Conservation (phyloP, 2,329 filamentous ascomycete species). For the Pseudogymnoascus sp. region DNA sequence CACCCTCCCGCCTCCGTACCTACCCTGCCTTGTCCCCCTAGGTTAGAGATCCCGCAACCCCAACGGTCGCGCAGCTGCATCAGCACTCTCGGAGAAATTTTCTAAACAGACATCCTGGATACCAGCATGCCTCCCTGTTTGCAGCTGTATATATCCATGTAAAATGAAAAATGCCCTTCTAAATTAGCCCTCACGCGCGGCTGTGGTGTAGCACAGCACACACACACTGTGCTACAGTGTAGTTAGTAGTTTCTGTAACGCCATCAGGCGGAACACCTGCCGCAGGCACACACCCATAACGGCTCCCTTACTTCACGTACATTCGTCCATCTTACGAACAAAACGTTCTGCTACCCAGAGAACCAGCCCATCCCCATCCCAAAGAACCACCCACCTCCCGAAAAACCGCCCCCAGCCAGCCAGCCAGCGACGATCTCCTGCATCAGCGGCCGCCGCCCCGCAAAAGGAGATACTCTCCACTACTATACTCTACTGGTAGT, state of each 20-base stretch:
- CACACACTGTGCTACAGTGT: neutral
- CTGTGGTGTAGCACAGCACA: neutral
- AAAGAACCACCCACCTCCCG: neutral
- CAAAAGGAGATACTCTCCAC: neutral
- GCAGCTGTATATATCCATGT: neutral
- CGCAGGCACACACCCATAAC: no score
- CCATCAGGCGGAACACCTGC: neutral
- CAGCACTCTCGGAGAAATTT: neutral
- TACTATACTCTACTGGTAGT: neutral
- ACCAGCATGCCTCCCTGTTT: neutral
- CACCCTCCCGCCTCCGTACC: no score
- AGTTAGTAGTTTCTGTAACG: neutral
- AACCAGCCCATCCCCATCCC: neutral
- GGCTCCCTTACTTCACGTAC: no score
- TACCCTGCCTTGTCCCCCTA: no score
- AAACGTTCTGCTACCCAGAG: no score
- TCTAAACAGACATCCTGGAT: neutral
- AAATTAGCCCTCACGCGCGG: neutral
- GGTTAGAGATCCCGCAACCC: neutral
- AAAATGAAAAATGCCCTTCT: neutral
- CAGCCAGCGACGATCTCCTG: neutral
- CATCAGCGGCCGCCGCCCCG: neutral
- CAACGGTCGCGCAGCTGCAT: neutral
- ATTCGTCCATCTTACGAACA: no score
- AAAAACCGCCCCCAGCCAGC: neutral